These are phyloP conservation scores for Chaetothyriales sp. DNA, from an alignment of 2,329 filamentous ascomycete genomes.

Conservation along the genomic window DNA sequence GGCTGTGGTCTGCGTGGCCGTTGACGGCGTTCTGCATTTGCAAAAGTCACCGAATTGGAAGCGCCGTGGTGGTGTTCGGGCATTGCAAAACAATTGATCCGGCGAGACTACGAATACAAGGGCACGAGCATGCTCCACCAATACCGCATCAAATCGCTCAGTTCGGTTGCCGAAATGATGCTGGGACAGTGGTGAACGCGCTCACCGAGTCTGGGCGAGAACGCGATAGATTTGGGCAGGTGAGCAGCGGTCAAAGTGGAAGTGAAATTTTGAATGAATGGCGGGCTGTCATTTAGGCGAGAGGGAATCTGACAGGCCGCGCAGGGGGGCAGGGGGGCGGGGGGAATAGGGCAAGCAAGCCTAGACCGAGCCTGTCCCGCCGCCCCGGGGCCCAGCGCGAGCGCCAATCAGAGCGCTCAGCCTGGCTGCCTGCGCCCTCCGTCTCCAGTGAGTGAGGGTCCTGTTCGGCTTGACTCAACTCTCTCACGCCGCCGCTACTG, in stretches of 20 bases:
- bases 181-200: slow-evolving; percentile 20
- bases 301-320: slow-evolving; percentile 7
- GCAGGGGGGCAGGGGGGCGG: slow-evolving; percentile 1
- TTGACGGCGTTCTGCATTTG: slow-evolving; percentile 13
- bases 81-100: slow-evolving; percentile 18
- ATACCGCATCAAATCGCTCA: slow-evolving; percentile 23
- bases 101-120: slow-evolving; percentile 7
- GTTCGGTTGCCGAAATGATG: slow-evolving; percentile 31
- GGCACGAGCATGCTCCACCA: slow-evolving; percentile 22
- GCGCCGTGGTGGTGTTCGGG: slow-evolving; percentile 7
- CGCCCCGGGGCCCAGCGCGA: not conserved
- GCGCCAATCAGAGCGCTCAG: not conserved
- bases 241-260: slow-evolving; percentile 18
- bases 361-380: not conserved
- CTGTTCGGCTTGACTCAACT: no score
- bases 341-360: not conserved
- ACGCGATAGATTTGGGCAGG: slow-evolving; percentile 29
- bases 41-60: slow-evolving; percentile 6
- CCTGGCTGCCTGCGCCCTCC: not conserved
- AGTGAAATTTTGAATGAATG: not conserved
- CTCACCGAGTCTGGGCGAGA: slow-evolving; percentile 32
- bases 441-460: no score
- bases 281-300: slow-evolving; percentile 5
- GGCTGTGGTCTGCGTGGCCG: slow-evolving; percentile 11
- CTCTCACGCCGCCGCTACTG: not conserved